Conservation (phyloP, 495 filamentous ascomycete genomes). For the Neohortaea acidophila region DNA sequence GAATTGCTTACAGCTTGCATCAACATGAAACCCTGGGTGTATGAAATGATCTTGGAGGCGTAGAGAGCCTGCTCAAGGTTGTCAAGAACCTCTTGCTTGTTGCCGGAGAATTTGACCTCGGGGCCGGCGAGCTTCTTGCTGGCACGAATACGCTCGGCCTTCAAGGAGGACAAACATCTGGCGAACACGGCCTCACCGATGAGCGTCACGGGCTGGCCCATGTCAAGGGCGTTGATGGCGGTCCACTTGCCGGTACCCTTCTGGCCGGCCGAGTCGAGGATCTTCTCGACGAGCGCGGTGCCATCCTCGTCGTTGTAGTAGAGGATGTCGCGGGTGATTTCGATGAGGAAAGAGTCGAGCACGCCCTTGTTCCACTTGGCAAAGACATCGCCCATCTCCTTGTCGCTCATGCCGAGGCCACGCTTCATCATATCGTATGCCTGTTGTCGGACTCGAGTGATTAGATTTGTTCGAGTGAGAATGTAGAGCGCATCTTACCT, state of each 20-base stretch:
- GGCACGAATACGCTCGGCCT: constrained; percentile 80
- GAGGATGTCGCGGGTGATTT: constrained; percentile 96
- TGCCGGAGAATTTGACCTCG: constrained; percentile 62
- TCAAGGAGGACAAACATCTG: constrained; percentile 84
- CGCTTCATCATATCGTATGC: constrained; percentile 99
- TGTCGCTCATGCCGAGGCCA: constrained; percentile 64
- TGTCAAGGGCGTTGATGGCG: constrained; percentile 93
- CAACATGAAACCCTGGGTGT: constrained; percentile 99
- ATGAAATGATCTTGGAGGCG: constrained; percentile 98
- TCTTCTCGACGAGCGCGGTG: constrained; percentile 86
- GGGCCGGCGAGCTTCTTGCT: constrained; percentile 64
- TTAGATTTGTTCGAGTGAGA: constrained; percentile 1
- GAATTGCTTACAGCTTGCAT: constrained; percentile 73
- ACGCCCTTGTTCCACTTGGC: constrained; percentile 97
- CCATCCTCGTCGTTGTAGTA: constrained; percentile 93
- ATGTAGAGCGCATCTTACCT: constrained; percentile 43
- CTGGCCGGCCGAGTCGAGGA: constrained; percentile 94
- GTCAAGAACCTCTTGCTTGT: constrained; percentile 83
- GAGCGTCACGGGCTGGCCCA: constrained; percentile 96
- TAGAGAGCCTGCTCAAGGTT: constrained; percentile 98
- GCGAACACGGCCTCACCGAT: constrained; percentile 96
- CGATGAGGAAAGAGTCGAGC: constrained; percentile 96
- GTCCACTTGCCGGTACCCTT: constrained; percentile 99
- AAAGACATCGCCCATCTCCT: constrained; percentile 92
- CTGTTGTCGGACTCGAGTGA: constrained; percentile 32